phyloP scores from a whole-genome alignment of 768 basidiomycete species.

The Podaxis pistillaris region DNA sequence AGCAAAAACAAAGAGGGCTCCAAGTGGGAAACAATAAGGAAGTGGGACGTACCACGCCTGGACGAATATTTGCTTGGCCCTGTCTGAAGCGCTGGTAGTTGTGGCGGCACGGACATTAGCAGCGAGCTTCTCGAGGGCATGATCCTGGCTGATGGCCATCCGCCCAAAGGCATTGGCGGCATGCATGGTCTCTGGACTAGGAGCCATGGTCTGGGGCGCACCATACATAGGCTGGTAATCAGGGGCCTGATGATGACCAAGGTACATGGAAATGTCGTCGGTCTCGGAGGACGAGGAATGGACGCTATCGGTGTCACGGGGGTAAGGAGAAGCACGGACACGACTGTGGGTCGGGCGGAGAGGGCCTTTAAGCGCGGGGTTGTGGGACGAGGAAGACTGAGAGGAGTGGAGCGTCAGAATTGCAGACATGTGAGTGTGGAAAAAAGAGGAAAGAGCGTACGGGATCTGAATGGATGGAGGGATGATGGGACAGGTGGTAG shows the following conservation, averaged over 20 bases:
- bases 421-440: slow-evolving; percentile 46
- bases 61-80: slow-evolving; percentile 91
- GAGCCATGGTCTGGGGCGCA: slow-evolving; percentile 43
- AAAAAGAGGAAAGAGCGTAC: slow-evolving; percentile 50
- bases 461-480: slow-evolving; percentile 28
- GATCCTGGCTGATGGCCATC: slow-evolving; percentile 75
- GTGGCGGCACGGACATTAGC: slow-evolving; percentile 86
- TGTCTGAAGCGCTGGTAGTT: slow-evolving; percentile 86
- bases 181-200: slow-evolving; percentile 55
- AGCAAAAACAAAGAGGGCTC: not conserved
- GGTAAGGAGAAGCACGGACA: slow-evolving; percentile 84
- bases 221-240: slow-evolving; percentile 73
- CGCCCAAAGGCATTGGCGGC: slow-evolving; percentile 73
- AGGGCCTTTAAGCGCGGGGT: slow-evolving; percentile 76
- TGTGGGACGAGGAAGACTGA: slow-evolving; percentile 24
- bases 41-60: slow-evolving; percentile 74
- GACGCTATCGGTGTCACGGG: slow-evolving; percentile 81
- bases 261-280: slow-evolving; percentile 83
- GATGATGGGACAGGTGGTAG: slow-evolving; percentile 54
- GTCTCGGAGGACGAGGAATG: slow-evolving; percentile 87
- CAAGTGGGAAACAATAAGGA: slow-evolving; percentile 11
- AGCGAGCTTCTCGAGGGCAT: slow-evolving; percentile 81
- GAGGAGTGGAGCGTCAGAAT: not conserved
- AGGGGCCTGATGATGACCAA: slow-evolving; percentile 43
- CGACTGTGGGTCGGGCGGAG: slow-evolving; percentile 75